phyloP scores from a whole-genome alignment of 805 yeast species.

The Zygotorulaspora florentina region DNA sequence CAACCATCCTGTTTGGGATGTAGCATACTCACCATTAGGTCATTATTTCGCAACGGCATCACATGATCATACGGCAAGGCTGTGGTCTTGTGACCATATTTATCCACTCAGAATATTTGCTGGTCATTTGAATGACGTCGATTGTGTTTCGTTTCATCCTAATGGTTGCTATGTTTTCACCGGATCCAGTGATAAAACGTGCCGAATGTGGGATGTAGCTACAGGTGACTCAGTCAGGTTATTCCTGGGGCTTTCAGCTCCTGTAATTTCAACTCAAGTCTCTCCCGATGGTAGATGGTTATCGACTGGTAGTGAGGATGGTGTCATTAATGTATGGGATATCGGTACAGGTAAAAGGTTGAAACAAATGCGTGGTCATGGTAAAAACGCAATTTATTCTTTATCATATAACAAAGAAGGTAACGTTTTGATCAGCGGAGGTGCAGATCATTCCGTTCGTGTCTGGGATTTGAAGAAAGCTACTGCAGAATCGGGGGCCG shows the following conservation, averaged over 20 bases:
- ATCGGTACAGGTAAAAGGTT: conserved; percentile 84
- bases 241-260: conserved; percentile 89
- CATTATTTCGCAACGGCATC: conserved; percentile 98
- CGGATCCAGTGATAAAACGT: conserved; percentile 92
- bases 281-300: conserved; percentile 97
- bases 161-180: conserved; percentile 92
- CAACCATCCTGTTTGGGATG: conserved; percentile 97
- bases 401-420: conserved; percentile 84
- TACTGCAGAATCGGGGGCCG: conserved; percentile 72
- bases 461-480: conserved; percentile 94
- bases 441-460: conserved; percentile 87
- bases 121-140: conserved; percentile 95
- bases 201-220: conserved; percentile 96
- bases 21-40: conserved; percentile 87
- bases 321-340: conserved; percentile 88
- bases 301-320: conserved; percentile 93
- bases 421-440: conserved; percentile 82
- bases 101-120: conserved; percentile 95
- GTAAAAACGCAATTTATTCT: conserved; percentile 78
- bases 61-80: conserved; percentile 94
- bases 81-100: conserved; percentile 98
- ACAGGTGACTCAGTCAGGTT: conserved; percentile 87
- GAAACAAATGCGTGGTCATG: conserved; percentile 94
- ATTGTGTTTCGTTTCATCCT: conserved; percentile 92
- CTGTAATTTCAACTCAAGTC: conserved; percentile 78